These are phyloP conservation scores for Globisporangium ultimum DNA, from an alignment of 352 stramenopile species.

Conservation along the genomic window DNA sequence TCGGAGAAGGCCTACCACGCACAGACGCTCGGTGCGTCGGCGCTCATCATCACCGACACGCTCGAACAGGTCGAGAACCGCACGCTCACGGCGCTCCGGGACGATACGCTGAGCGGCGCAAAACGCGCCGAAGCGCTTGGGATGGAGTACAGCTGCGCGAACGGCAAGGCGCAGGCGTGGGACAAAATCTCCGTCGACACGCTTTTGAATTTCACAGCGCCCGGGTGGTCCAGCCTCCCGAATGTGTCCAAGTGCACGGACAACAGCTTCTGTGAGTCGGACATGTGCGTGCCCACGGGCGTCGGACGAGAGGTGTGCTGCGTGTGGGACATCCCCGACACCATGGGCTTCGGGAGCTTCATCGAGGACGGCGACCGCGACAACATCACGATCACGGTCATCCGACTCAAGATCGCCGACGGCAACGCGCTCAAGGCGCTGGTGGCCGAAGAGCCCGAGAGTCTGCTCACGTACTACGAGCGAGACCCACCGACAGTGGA, in stretches of 20 bases:
- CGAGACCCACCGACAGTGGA: conserved; percentile 55
- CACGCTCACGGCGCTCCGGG: conserved; percentile 17
- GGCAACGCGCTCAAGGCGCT: conserved; percentile 49
- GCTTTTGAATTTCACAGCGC: conserved; percentile 24
- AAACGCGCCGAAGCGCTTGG: conserved; percentile 21
- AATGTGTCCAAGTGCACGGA: conserved; percentile 42
- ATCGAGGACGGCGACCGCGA: conserved; percentile 28
- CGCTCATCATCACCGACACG: conserved; percentile 76
- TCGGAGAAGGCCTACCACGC: conserved; percentile 71
- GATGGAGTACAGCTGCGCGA: conserved; percentile 62
- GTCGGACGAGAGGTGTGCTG: conserved; percentile 64
- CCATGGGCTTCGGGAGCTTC: conserved; percentile 55
- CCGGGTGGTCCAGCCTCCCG: conserved; percentile 30
- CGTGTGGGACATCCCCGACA: conserved; percentile 72
- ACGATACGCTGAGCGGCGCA: conserved; percentile 19
- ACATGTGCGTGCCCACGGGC: conserved; percentile 60
- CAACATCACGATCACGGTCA: conserved; percentile 60
- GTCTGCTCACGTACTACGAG: conserved; percentile 57
- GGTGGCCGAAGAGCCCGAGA: conserved; percentile 11
- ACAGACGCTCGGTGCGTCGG: conserved; percentile 55
- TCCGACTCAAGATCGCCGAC: conserved; percentile 66
- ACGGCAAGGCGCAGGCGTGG: conserved; percentile 31
- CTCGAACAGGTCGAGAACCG: conserved; percentile 69
- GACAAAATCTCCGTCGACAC: conserved; percentile 16
- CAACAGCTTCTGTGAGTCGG: conserved; percentile 42